These are phyloP conservation scores for Zygoascus flipseniorum DNA, from an alignment of 805 yeast species.

Conservation along the genomic window DNA sequence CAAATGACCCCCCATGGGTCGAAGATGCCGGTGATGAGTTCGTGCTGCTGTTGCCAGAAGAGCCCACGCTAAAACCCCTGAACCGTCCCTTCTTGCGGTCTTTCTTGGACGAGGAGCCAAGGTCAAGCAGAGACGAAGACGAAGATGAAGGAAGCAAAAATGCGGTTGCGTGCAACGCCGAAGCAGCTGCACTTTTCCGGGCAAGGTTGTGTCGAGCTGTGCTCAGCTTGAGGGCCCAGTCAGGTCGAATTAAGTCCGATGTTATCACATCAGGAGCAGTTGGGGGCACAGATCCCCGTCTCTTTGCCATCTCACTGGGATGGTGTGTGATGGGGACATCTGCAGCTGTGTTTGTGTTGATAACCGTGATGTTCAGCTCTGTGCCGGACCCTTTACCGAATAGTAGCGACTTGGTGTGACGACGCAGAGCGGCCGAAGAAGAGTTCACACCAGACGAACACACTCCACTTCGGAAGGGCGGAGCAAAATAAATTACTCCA, in stretches of 20 bases:
- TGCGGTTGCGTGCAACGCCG: constrained; percentile 80
- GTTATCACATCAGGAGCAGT: constrained; percentile 64
- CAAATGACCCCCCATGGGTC: constrained; percentile 1
- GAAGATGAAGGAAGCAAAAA: constrained; percentile 36
- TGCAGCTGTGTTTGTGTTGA: not conserved
- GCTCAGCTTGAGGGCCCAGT: constrained; percentile 73
- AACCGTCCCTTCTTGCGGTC: constrained; percentile 17
- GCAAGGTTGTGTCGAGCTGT: constrained; percentile 72
- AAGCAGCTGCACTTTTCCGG: constrained; percentile 86
- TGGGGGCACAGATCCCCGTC: constrained; percentile 52
- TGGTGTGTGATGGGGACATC: not conserved
- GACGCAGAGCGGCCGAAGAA: not conserved
- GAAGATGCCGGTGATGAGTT: constrained; percentile 3
- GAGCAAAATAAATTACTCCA: constrained; percentile 76
- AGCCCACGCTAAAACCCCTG: constrained; percentile 11
- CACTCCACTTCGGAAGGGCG: constrained; percentile 42
- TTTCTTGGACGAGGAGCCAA: not conserved
- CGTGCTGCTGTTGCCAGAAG: not conserved
- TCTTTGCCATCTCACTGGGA: constrained; percentile 1
- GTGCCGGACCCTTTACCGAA: not conserved
- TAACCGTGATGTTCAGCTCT: constrained; percentile 2
- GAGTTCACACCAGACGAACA: constrained; percentile 6
- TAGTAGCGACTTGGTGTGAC: not conserved
- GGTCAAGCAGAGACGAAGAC: not conserved
- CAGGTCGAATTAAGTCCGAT: constrained; percentile 80